These are phyloP conservation scores for Arthroderma sp. DNA, from an alignment of 2,329 filamentous ascomycete species.

Conservation along the genomic window DNA sequence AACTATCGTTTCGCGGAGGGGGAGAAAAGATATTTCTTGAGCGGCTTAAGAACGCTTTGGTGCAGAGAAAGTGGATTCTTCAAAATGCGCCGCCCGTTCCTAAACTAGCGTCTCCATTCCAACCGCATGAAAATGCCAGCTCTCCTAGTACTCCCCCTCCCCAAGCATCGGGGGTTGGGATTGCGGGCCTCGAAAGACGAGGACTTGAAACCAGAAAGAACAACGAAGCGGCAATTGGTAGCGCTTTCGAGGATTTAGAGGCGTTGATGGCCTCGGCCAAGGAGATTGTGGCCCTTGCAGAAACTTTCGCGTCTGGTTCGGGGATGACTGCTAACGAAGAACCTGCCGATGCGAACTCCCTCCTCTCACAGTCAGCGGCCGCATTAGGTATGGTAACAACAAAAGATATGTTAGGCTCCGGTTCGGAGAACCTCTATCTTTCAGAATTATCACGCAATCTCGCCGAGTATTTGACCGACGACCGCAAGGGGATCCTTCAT, in stretches of 20 bases:
- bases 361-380: slow-evolving; percentile 68
- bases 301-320: slow-evolving; percentile 63
- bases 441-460: slow-evolving; percentile 75
- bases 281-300: slow-evolving; percentile 84
- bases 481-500: slow-evolving; percentile 61
- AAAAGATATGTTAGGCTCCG: slow-evolving; percentile 78
- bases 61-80: slow-evolving; percentile 90
- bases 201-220: slow-evolving; percentile 77
- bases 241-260: slow-evolving; percentile 89
- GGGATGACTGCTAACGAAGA: slow-evolving; percentile 42
- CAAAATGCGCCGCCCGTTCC: slow-evolving; percentile 82
- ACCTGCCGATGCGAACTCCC: slow-evolving; percentile 55
- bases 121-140: slow-evolving; percentile 18
- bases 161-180: slow-evolving; percentile 57
- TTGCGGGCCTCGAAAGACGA: slow-evolving; percentile 80
- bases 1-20: slow-evolving; percentile 79
- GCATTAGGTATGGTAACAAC: slow-evolving; percentile 85
- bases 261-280: slow-evolving; percentile 96
- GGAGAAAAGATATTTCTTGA: slow-evolving; percentile 87
- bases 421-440: slow-evolving; percentile 72
- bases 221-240: slow-evolving; percentile 84
- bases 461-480: slow-evolving; percentile 80
- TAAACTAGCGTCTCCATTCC: slow-evolving; percentile 32
- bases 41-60: slow-evolving; percentile 70
- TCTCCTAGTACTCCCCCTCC: slow-evolving; percentile 2